phyloP scores from a whole-genome alignment of 1,284 basidiomycete species.

The Pseudozyma hubeiensis region DNA sequence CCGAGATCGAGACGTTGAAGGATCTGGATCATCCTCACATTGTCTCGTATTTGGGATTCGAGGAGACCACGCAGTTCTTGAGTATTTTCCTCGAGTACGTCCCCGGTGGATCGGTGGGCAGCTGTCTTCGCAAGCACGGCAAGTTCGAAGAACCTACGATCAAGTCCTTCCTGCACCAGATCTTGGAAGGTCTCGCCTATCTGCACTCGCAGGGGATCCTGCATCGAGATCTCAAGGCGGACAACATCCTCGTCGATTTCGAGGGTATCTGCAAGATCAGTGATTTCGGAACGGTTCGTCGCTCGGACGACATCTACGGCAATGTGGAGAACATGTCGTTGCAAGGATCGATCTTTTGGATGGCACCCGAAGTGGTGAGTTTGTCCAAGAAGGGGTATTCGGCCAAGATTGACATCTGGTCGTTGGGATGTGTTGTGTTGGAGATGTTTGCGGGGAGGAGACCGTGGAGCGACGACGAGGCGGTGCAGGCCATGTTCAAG shows the following conservation, averaged over 20 bases:
- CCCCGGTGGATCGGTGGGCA: conserved; percentile 96
- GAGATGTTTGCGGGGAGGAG: conserved; percentile 97
- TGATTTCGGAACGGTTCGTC: conserved; percentile 78
- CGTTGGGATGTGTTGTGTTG: conserved; percentile 92
- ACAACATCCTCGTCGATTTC: conserved; percentile 96
- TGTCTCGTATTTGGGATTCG: conserved; percentile 91
- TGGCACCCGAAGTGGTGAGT: conserved; percentile 96
- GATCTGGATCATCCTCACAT: conserved; percentile 97
- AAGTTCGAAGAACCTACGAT: conserved; percentile 92
- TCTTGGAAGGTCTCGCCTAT: conserved; percentile 90
- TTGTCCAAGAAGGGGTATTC: conserved; percentile 84
- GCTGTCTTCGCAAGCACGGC: conserved; percentile 89
- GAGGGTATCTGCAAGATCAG: conserved; percentile 96
- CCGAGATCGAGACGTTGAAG: conserved; percentile 91
- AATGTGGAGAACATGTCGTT: conserved; percentile 80
- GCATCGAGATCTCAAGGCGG: conserved; percentile 96
- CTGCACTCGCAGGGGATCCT: conserved; percentile 91
- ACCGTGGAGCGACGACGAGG: conserved; percentile 91
- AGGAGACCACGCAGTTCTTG: conserved; percentile 87
- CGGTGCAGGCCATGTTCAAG: conserved; percentile 93
- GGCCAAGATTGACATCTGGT: conserved; percentile 98
- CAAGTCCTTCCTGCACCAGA: conserved; percentile 91
- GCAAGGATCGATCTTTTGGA: conserved; percentile 98
- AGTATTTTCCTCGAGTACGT: conserved; percentile 87
- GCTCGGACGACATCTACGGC: conserved; percentile 79